Percentiles rank a stretch among this genome's conserved stretches.
phyloP scores from a whole-genome alignment of 2,329 filamentous ascomycete genomes.

The Didymella arachidicola region DNA sequence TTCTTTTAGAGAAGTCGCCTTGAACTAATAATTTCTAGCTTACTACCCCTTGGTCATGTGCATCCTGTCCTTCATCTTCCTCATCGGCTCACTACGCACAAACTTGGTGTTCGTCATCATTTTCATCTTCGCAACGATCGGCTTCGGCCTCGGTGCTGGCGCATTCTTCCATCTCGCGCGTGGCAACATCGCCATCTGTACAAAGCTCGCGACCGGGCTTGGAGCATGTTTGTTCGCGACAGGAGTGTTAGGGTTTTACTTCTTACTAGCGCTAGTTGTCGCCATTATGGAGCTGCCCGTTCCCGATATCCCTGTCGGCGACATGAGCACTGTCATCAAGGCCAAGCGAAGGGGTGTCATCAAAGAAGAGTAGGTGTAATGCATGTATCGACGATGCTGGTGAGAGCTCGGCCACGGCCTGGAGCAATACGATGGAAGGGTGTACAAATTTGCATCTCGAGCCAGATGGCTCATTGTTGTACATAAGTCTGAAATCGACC shows the following conservation, averaged over 20 bases:
- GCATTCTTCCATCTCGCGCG: constrained; percentile 24
- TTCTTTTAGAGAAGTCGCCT: background rate
- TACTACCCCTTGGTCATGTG: constrained; percentile 28
- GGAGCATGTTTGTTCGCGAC: constrained; percentile 29
- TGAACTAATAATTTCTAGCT: constrained; percentile 11
- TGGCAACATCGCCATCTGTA: constrained; percentile 15
- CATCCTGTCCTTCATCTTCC: constrained; percentile 28
- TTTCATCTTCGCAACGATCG: constrained; percentile 26
- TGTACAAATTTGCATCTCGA: constrained; percentile 2
- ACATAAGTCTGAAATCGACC: background rate
- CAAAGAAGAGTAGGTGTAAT: constrained; percentile 22
- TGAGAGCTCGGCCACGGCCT: background rate
- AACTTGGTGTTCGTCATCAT: constrained; percentile 30
- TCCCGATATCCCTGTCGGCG: constrained; percentile 22
- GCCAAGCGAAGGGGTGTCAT: constrained; percentile 9
- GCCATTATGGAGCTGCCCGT: constrained; percentile 30
- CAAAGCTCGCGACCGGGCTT: constrained; percentile 16
- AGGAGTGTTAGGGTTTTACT: constrained; percentile 26
- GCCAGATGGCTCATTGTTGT: background rate
- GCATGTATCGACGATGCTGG: background rate
- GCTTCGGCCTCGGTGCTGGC: constrained; percentile 27
- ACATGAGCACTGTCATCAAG: constrained; percentile 28
- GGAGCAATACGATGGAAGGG: background rate
- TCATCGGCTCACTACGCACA: constrained; percentile 25
- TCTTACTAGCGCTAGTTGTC: constrained; percentile 22